A percentile compares a stretch with the other conserved stretches of the same genome.
Conservation (phyloP, 108 stramenopile species). For the Nitzschia palea region DNA sequence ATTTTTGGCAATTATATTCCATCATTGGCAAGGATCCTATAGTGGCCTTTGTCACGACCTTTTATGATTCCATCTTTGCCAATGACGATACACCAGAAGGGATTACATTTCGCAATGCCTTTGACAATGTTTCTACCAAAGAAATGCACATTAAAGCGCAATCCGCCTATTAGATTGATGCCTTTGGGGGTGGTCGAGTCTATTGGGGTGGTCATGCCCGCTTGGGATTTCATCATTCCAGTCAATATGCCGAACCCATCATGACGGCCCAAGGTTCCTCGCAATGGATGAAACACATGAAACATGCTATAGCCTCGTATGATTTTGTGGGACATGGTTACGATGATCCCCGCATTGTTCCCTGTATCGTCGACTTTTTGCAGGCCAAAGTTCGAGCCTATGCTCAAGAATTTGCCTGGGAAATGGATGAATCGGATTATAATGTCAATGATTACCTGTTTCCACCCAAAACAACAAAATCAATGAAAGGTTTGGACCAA, state of each 20-base stretch:
- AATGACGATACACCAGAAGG: too few species aligned
- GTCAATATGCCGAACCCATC: slow-evolving; percentile 6
- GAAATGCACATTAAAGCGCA: slow-evolving; percentile 29
- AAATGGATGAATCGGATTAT: slow-evolving; percentile 23
- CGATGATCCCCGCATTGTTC: slow-evolving; percentile 21
- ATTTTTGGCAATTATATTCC: slow-evolving; percentile 36
- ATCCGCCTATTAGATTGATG: slow-evolving; percentile 23
- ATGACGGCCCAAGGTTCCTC: slow-evolving; percentile 26
- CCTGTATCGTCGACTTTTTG: slow-evolving; percentile 25
- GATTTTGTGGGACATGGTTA: too few species aligned
- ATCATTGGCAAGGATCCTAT: slow-evolving; percentile 27
- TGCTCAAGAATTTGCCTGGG: slow-evolving; percentile 19
- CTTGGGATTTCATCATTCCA: slow-evolving; percentile 21
- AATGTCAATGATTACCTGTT: neutral
- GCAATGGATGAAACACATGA: slow-evolving; percentile 39
- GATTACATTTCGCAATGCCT: slow-evolving; percentile 14
- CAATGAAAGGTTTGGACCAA: too few species aligned
- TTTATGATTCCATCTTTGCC: slow-evolving; percentile 25
- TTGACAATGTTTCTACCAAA: slow-evolving; percentile 7
- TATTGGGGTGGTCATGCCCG: slow-evolving; percentile 30
- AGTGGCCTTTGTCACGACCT: slow-evolving; percentile 14
- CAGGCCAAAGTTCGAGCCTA: slow-evolving; percentile 19
- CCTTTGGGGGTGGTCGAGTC: slow-evolving; percentile 27
- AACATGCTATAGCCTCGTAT: neutral
- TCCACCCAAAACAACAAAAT: too few species aligned